Evolutionary conservation across 345 rosid genomes (phyloP).

Genomic region (Punica granatum): DNA sequence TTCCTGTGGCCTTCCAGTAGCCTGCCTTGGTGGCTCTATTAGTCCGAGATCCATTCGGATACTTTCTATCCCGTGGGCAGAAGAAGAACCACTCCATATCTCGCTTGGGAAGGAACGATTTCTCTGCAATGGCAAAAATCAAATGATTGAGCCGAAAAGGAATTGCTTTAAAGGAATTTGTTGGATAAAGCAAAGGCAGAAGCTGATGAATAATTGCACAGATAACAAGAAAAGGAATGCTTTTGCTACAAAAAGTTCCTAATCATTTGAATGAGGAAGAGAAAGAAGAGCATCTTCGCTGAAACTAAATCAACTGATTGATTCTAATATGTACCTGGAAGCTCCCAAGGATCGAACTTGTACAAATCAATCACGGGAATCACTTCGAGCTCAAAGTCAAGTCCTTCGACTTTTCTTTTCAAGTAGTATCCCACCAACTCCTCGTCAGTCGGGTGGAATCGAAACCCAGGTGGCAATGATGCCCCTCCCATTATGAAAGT

Average conservation of each 20-base stretch:
- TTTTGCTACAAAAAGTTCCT: neutral
- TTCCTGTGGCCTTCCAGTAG: conserved; percentile 95
- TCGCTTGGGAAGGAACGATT: conserved; percentile 65
- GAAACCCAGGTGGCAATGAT: conserved; percentile 80
- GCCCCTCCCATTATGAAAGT: conserved; percentile 42
- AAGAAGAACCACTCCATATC: conserved; percentile 96
- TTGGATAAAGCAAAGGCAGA: neutral
- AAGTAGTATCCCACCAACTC: conserved; percentile 84
- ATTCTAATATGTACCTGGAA: conserved; percentile 48
- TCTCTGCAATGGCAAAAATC: conserved; percentile 36
- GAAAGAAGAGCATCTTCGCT: neutral
- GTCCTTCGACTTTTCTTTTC: conserved; percentile 56
- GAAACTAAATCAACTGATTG: neutral
- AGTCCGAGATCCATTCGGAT: conserved; percentile 72
- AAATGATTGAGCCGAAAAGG: neutral
- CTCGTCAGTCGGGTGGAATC: conserved; percentile 89
- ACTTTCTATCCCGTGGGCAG: conserved; percentile 76
- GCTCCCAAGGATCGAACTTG: conserved; percentile 95
- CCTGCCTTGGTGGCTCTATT: conserved; percentile 88
- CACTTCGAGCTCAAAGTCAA: conserved; percentile 76
- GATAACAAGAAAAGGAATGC: neutral
- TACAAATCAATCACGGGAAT: conserved; percentile 74
- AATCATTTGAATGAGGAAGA: neutral
- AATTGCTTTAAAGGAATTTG: no score
- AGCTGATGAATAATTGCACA: neutral